Base-by-base conservation (phyloP, 768 basidiomycete genomes). In the Piloderma croceum region DNA sequence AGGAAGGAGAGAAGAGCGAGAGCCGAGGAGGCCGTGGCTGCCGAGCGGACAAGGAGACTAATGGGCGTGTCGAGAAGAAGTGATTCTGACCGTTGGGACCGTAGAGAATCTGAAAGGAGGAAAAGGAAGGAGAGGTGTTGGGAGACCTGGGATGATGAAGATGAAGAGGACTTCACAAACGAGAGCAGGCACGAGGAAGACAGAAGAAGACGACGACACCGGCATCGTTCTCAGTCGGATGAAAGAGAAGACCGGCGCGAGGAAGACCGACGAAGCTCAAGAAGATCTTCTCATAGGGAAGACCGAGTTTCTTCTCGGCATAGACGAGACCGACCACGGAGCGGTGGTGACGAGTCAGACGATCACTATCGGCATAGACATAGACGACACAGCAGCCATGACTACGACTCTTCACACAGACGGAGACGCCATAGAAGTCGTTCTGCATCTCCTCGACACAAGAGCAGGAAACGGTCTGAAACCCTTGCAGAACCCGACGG, bases 1-100 rank as follows among this genome's bases (percentile, higher is more conserved):
- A 65, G 76, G 43, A 67, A 53, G 34, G 82, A 85, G 49, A 63
- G 83, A 24, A 65, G 71, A 41, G 71, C 70, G 3, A 68, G 89
- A 3, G 89, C 88, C 0, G 76, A 84, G 54, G 89, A 91, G 59
- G 88, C 88, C 21, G 74, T 67, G 4, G 75, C 74, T 29, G 87
- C 83, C 3, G 81, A 81, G 59, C 71, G 74, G 44, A 59, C 74
- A 47, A 59, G 74, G 42, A 62, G 69, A 34, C 50, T 57, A 35
- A 58, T 56, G 50, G 60, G 60, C 35, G 59, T 58, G 23, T 54
- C 43, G 17, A 34, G 47, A 32, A 31, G 47, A 15, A 38, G 43
- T 12, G 22, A 34, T 21, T n/a, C 13, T 2, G 37, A 42, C 41
- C 36, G 21, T n/a, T n/a, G 11, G 7, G 11, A 36, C 24, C 18